Conservation (phyloP, 306 rosid genomes). For the Rosa rugosa region DNA sequence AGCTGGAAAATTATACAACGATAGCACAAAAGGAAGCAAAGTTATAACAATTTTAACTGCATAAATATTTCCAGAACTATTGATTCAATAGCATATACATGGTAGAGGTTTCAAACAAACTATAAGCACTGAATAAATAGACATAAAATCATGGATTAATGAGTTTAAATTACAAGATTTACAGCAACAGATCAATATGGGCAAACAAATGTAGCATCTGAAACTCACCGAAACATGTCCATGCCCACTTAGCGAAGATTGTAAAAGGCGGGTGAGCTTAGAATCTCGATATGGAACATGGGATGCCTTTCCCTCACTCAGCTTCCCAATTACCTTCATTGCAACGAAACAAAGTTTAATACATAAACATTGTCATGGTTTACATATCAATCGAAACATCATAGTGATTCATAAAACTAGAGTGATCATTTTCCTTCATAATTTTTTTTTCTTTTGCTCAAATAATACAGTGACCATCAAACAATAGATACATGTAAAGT, state of each 20-base stretch:
- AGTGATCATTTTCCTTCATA: background rate
- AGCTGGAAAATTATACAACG: conserved; percentile 56
- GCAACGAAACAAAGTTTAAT: conserved; percentile 39
- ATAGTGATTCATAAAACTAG: background rate
- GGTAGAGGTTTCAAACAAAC: background rate
- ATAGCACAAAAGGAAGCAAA: conserved; percentile 22
- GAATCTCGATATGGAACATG: conserved; percentile 99
- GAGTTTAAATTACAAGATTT: background rate
- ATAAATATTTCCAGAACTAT: conserved; percentile 3
- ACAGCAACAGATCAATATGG: conserved; percentile 9
- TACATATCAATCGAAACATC: background rate
- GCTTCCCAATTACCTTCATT: conserved; percentile 92
- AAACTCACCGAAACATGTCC: conserved; percentile 98
- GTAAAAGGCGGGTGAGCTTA: conserved; percentile 96
- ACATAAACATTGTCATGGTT: background rate
- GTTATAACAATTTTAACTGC: conserved; percentile 15
- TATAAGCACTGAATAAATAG: background rate
- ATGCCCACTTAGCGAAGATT: conserved; percentile 90
- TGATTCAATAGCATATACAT: background rate
- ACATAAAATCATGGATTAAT: background rate
- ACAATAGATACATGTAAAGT: background rate
- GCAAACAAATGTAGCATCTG: conserved; percentile 10
- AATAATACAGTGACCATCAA: background rate
- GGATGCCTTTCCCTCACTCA: conserved; percentile 98
- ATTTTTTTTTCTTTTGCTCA: background rate